Evolutionary conservation across 441 rosid species (phyloP).

Genomic region (Capsella rubella): DNA sequence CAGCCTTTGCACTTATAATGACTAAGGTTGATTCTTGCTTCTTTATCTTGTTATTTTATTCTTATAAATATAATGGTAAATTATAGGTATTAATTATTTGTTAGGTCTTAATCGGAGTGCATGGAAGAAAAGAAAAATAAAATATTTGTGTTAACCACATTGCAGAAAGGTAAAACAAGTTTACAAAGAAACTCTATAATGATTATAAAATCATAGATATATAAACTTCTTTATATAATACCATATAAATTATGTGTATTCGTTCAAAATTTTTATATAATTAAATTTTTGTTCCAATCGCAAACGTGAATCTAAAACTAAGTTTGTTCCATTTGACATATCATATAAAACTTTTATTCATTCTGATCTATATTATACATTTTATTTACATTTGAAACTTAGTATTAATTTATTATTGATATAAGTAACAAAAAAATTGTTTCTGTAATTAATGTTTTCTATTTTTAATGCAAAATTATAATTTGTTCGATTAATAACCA

Average conservation of each 20-base stretch:
- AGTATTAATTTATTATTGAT: no score
- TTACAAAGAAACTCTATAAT: neutral
- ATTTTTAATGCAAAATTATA: no score
- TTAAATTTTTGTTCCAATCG: neutral
- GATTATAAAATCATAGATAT: neutral
- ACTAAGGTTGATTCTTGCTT: slow-evolving; percentile 40
- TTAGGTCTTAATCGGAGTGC: neutral
- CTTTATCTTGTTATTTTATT: slow-evolving; percentile 7
- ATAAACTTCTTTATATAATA: no score
- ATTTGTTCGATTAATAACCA: neutral
- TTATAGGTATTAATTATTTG: neutral
- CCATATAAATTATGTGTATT: neutral
- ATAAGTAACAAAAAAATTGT: neutral
- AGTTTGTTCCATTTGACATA: no score
- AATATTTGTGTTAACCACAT: neutral
- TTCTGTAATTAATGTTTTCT: neutral
- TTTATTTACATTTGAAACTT: no score
- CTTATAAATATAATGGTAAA: neutral
- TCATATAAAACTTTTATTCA: neutral
- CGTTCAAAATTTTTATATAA: no score
- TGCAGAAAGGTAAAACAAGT: neutral
- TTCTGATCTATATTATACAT: no score
- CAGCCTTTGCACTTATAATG: slow-evolving; percentile 43
- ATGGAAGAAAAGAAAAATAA: neutral
- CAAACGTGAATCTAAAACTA: neutral